These are phyloP conservation scores for Saitozyma podzolica DNA, from an alignment of 768 basidiomycete species.

Conservation along the genomic window DNA sequence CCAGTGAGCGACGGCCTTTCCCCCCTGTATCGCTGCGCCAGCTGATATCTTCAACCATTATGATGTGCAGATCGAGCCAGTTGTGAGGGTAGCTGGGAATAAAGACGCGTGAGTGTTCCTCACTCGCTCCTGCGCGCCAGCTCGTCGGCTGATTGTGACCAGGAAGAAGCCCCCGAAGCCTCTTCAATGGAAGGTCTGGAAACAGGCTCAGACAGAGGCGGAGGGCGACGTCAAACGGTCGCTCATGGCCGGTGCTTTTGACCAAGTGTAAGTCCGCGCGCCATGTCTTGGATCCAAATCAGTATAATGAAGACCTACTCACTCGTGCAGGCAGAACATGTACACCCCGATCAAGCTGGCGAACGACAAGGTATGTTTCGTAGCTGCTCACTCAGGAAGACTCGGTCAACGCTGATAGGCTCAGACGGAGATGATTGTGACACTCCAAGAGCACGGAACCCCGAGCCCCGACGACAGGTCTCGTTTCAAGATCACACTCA, in stretches of 20 bases:
- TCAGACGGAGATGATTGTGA: conserved; percentile 32
- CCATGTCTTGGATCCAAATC: background rate
- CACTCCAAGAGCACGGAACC: conserved; percentile 32
- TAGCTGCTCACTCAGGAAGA: background rate
- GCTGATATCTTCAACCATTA: no score
- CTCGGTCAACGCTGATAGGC: background rate
- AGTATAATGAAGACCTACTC: background rate
- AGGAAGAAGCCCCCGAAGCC: conserved; percentile 27
- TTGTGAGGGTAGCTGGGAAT: no score
- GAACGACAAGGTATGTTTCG: conserved; percentile 15
- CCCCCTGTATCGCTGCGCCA: no score
- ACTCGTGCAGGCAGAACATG: conserved; percentile 33
- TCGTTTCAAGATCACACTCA: conserved; percentile 45
- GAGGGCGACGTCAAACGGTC: conserved; percentile 24
- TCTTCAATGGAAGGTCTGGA: conserved; percentile 31
- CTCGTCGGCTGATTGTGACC: background rate
- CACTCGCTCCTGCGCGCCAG: background rate
- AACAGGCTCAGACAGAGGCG: conserved; percentile 23
- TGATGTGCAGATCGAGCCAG: no score
- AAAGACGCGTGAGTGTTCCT: background rate
- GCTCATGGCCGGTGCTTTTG: conserved; percentile 35
- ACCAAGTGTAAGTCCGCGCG: conserved; percentile 28
- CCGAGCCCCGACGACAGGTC: conserved; percentile 28
- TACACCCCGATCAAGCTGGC: conserved; percentile 35
- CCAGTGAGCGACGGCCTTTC: no score